phyloP scores from a whole-genome alignment of 805 yeast species.

The Wickerhamiella kazuoi region DNA sequence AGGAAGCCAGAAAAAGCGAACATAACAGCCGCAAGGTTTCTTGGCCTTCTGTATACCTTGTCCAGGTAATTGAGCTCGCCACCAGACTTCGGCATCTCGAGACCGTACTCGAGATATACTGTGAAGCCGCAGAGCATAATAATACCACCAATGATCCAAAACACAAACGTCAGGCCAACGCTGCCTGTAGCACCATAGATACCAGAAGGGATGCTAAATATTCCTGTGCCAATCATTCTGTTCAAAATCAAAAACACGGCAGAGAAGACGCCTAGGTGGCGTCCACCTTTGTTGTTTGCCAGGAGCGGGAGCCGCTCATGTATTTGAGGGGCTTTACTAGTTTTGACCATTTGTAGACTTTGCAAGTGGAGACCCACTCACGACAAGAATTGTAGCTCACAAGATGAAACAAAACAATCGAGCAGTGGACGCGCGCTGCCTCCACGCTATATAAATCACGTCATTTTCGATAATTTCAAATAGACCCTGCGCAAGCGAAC shows the following conservation, averaged over 20 bases:
- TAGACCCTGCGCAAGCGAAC: too few species aligned
- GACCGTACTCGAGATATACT: conserved; percentile 48
- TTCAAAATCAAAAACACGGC: conserved; percentile 34
- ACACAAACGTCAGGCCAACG: conserved; percentile 36
- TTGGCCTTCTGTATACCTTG: conserved; percentile 37
- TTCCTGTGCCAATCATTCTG: conserved; percentile 60
- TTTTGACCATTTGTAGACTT: too few species aligned
- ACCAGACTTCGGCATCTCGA: conserved; percentile 46
- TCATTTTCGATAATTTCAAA: too few species aligned
- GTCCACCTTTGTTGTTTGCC: background rate
- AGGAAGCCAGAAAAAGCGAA: conserved; percentile 38
- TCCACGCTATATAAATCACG: too few species aligned
- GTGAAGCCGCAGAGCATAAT: conserved; percentile 37
- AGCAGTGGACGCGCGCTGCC: too few species aligned
- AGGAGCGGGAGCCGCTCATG: too few species aligned
- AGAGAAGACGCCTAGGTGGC: conserved; percentile 20
- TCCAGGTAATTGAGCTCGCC: conserved; percentile 55
- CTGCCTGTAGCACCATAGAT: conserved; percentile 40
- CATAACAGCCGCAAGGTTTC: conserved; percentile 31
- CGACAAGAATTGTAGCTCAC: too few species aligned
- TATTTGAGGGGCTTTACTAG: too few species aligned
- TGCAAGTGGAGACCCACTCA: too few species aligned
- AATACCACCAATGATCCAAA: conserved; percentile 49
- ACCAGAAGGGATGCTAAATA: conserved; percentile 49
- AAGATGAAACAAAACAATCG: too few species aligned